Percentiles rank a stretch among this genome's conserved stretches.
phyloP scores from a whole-genome alignment of 2,329 filamentous ascomycete species.

The Diaporthe ilicicola region DNA sequence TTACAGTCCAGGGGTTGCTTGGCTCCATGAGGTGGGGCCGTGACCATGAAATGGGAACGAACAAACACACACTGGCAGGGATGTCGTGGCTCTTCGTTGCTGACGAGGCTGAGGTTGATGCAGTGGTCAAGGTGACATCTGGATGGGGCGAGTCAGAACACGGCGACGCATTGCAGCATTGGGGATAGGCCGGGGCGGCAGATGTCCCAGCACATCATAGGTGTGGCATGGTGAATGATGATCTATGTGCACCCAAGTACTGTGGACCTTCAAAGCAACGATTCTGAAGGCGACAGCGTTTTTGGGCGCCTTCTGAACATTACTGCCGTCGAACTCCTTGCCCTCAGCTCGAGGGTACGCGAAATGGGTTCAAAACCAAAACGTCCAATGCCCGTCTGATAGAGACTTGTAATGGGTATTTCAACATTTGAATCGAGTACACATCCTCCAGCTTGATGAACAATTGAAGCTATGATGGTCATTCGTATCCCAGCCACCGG shows the following conservation, averaged over 20 bases:
- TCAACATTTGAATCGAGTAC: not conserved
- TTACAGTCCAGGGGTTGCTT: not conserved
- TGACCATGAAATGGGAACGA: not conserved
- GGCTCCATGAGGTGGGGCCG: constrained; percentile 2
- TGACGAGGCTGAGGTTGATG: not conserved
- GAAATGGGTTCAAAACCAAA: not conserved
- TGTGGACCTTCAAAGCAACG: too few species aligned
- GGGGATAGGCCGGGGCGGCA: not conserved
- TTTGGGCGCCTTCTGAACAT: not conserved
- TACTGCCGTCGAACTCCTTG: not conserved
- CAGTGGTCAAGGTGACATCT: too few species aligned
- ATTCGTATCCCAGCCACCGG: not conserved
- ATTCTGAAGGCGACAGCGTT: not conserved
- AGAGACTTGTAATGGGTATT: too few species aligned
- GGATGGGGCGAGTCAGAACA: not conserved
- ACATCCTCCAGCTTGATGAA: not conserved
- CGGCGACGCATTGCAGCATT: not conserved
- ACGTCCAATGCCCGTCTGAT: too few species aligned
- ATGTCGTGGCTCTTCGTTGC: not conserved
- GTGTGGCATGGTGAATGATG: too few species aligned
- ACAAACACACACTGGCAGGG: not conserved
- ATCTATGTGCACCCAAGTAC: too few species aligned
- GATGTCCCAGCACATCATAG: not conserved
- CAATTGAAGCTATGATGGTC: not conserved
- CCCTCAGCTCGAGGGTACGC: not conserved